These are phyloP conservation scores for Eremothecium cymbalariae DNA, from an alignment of 1,139 yeast species.

Conservation along the genomic window DNA sequence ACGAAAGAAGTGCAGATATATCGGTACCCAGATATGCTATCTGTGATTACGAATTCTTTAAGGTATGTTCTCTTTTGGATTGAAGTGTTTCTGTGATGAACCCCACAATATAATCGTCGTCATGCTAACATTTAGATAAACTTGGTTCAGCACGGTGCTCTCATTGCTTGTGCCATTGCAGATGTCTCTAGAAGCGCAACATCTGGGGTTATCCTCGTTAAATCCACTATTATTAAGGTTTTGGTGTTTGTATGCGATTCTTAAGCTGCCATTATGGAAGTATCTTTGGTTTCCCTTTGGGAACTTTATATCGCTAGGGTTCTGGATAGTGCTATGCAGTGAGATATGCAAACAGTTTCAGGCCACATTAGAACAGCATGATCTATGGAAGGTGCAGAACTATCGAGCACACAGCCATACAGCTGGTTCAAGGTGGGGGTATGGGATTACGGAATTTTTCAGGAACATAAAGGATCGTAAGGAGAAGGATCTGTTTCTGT, in stretches of 20 bases:
- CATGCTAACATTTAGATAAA: too few species aligned
- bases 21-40: too few species aligned
- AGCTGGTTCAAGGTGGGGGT: too few species aligned
- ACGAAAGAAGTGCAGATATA: too few species aligned
- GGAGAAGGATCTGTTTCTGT: conserved; percentile 2
- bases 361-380: conserved; percentile 1
- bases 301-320: conserved; percentile 2
- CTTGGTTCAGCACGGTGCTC: conserved; percentile 2
- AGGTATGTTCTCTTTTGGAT: too few species aligned
- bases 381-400: background rate
- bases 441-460: background rate
- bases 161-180: conserved; percentile 2
- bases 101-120: too few species aligned
- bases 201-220: background rate
- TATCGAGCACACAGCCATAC: too few species aligned
- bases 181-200: conserved; percentile 3
- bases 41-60: conserved; percentile 1
- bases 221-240: conserved; percentile 3
- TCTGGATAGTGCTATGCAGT: conserved; percentile 2
- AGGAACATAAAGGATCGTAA: background rate
- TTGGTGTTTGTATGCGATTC: conserved; percentile 3
- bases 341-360: conserved; percentile 2
- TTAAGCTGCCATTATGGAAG: conserved; percentile 2
- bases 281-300: conserved; percentile 2
- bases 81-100: too few species aligned